phyloP scores from a whole-genome alignment of 2,329 filamentous ascomycete genomes.

The Phaeosphaeria sp. region DNA sequence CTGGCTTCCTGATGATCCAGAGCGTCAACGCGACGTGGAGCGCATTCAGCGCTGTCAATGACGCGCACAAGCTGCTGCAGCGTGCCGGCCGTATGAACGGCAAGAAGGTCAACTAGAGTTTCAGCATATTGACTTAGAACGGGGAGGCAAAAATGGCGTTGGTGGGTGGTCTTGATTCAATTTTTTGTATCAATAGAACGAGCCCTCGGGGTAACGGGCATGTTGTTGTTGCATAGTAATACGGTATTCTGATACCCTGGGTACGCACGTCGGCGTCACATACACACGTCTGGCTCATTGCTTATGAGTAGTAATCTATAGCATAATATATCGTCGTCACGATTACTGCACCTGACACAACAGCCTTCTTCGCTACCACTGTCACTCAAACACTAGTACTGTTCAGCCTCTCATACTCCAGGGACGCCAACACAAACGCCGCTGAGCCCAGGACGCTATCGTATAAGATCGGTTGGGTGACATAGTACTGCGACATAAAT shows the following conservation, averaged over 20 bases:
- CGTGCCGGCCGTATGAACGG: constrained; percentile 29
- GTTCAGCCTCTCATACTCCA: constrained; percentile 25
- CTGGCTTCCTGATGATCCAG: constrained; percentile 47
- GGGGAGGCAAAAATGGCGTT: not conserved
- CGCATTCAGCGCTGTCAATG: constrained; percentile 46
- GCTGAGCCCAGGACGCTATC: constrained; percentile 26
- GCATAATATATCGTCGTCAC: no score
- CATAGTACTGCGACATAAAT: constrained; percentile 47
- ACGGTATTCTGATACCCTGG: not conserved
- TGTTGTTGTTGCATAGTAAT: not conserved
- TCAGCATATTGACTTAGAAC: not conserved
- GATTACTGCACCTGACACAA: no score
- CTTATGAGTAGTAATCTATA: not conserved
- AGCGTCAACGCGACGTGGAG: constrained; percentile 42
- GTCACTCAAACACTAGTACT: not conserved
- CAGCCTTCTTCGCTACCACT: no score
- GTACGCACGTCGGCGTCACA: not conserved
- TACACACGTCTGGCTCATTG: not conserved
- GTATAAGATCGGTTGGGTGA: constrained; percentile 45
- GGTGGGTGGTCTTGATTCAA: not conserved
- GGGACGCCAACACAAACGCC: constrained; percentile 33
- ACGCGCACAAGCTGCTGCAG: constrained; percentile 42
- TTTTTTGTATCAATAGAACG: not conserved
- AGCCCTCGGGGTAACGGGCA: not conserved
- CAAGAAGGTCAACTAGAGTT: constrained; percentile 42